These are phyloP conservation scores for Pulveroboletus frians DNA, from an alignment of 768 basidiomycete genomes.

Conservation along the genomic window DNA sequence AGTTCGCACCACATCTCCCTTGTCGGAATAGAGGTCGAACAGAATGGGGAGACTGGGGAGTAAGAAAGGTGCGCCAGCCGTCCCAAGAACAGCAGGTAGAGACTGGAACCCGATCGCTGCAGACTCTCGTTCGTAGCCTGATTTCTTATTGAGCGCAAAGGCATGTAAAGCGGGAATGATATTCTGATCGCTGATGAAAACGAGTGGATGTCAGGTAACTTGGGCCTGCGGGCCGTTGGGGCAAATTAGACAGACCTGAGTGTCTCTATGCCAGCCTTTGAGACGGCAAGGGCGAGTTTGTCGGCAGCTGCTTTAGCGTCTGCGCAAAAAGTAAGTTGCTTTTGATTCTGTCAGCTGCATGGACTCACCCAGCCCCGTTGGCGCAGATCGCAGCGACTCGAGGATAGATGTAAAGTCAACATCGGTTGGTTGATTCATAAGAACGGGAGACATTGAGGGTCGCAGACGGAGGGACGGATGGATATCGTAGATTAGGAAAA, in stretches of 20 bases:
- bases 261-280: conserved; percentile 55
- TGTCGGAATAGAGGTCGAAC: conserved; percentile 87
- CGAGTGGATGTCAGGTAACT: conserved; percentile 14
- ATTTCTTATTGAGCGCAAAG: conserved; percentile 80
- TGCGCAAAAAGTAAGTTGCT: conserved; percentile 25
- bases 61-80: conserved; percentile 65
- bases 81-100: conserved; percentile 63
- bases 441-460: conserved; percentile 48
- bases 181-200: conserved; percentile 46
- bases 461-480: conserved; percentile 9
- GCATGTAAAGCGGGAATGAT: conserved; percentile 60
- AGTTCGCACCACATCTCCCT: conserved; percentile 83
- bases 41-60: conserved; percentile 72
- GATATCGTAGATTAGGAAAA: conserved; percentile 21
- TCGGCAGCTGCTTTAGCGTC: conserved; percentile 85
- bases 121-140: conserved; percentile 84
- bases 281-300: conserved; percentile 67
- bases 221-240: not conserved
- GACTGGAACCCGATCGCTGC: conserved; percentile 78
- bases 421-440: conserved; percentile 40
- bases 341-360: not conserved
- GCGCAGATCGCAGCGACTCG: conserved; percentile 50
- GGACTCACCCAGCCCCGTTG: conserved; percentile 54
- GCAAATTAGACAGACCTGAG: conserved; percentile 44
- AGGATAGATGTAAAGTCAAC: conserved; percentile 40